A percentile compares a stretch with the other conserved stretches of the same genome.
Evolutionary conservation across 441 rosid genomes (phyloP).

Genomic region (Codiaeum variegatum): DNA sequence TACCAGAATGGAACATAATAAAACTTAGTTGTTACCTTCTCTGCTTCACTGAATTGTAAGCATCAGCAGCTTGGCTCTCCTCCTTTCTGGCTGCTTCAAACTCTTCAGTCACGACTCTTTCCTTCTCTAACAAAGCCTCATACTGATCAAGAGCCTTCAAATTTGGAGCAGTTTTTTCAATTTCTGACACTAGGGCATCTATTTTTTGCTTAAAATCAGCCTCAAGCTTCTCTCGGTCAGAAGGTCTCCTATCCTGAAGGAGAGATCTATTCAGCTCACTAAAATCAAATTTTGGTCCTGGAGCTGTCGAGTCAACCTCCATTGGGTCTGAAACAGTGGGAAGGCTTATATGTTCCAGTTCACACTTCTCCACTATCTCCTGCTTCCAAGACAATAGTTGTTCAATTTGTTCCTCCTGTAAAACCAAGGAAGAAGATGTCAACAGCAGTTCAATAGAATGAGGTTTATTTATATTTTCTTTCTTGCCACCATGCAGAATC

Average conservation of each 20-base stretch:
- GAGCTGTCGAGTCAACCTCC: conserved; percentile 60
- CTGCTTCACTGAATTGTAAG: conserved; percentile 71
- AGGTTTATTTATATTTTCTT: background rate
- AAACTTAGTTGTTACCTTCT: conserved; percentile 42
- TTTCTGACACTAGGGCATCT: conserved; percentile 63
- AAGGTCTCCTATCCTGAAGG: conserved; percentile 68
- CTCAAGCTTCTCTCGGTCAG: conserved; percentile 81
- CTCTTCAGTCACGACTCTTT: conserved; percentile 74
- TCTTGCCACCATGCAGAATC: conserved; percentile 11
- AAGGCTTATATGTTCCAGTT: conserved; percentile 73
- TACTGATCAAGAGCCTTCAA: conserved; percentile 96
- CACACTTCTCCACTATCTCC: conserved; percentile 82
- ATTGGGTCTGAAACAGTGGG: conserved; percentile 67
- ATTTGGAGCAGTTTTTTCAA: conserved; percentile 93
- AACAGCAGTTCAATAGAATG: conserved; percentile 3
- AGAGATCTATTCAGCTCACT: conserved; percentile 73
- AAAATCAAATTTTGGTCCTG: conserved; percentile 74
- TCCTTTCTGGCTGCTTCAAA: conserved; percentile 83
- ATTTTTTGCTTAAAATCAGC: conserved; percentile 75
- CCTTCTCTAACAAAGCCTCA: conserved; percentile 81
- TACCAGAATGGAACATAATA: background rate
- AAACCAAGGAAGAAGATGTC: conserved; percentile 21
- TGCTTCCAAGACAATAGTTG: conserved; percentile 67
- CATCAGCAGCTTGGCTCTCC: conserved; percentile 87
- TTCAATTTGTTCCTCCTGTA: conserved; percentile 77